Evolutionary conservation across 192 early-diverging fungal genomes (phyloP).

Genomic region (Coemansia sp.): DNA sequence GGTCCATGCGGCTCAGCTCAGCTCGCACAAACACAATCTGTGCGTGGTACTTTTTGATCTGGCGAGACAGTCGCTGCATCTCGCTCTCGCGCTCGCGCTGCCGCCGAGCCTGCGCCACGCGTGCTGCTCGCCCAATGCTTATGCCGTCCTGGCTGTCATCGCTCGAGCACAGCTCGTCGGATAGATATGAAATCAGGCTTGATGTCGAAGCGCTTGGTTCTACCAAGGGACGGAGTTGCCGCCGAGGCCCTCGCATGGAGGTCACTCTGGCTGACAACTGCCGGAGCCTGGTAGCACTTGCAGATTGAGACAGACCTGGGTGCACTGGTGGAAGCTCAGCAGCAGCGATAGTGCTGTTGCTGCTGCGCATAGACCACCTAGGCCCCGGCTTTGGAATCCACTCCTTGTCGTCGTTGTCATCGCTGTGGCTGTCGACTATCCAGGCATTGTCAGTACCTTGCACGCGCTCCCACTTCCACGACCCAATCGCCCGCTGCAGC

Average conservation of each 20-base stretch:
- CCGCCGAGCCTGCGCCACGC: slow-evolving; percentile 7
- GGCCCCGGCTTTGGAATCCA: background rate
- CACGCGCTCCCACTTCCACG: slow-evolving; percentile 41
- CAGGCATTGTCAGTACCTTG: slow-evolving; percentile 10
- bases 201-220: slow-evolving; percentile 9
- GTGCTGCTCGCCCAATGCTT: slow-evolving; percentile 4
- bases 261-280: background rate
- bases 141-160: slow-evolving; percentile 11
- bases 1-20: slow-evolving; percentile 28
- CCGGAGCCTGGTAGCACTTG: background rate
- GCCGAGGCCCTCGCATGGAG: background rate
- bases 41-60: slow-evolving; percentile 41
- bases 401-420: background rate
- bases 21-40: slow-evolving; percentile 36
- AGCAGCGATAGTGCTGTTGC: background rate
- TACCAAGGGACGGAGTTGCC: background rate
- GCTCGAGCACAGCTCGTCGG: slow-evolving; percentile 23
- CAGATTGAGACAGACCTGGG: slow-evolving; percentile 14
- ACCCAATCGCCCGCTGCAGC: slow-evolving; percentile 37
- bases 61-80: slow-evolving; percentile 36
- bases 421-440: slow-evolving; percentile 5
- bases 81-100: slow-evolving; percentile 35
- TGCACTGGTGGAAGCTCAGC: slow-evolving; percentile 26
- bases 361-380: background rate
- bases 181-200: slow-evolving; percentile 20